Percentiles rank a stretch among this genome's conserved stretches.
Evolutionary conservation across 2,329 filamentous ascomycete genomes (phyloP).

Genomic region (Scedosporium boydii): DNA sequence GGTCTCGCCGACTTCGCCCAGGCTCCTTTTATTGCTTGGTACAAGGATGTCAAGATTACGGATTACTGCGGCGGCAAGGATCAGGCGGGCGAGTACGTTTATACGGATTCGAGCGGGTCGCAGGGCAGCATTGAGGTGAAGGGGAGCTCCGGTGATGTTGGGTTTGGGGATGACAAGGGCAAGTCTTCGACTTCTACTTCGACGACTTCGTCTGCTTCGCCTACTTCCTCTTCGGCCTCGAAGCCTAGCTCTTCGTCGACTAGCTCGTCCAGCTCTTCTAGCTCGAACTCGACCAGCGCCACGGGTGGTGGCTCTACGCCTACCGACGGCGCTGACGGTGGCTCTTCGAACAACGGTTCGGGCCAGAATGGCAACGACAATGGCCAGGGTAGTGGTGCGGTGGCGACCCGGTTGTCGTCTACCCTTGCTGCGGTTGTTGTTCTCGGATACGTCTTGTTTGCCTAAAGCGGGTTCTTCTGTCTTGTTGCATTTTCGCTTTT

Average conservation of each 20-base stretch:
- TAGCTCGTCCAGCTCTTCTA: background rate
- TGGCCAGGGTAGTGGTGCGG: background rate
- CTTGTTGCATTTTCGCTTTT: background rate
- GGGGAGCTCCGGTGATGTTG: conserved; percentile 15
- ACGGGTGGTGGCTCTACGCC: background rate
- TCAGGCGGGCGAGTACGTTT: conserved; percentile 37
- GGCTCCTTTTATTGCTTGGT: conserved; percentile 45
- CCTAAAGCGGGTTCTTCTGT: background rate
- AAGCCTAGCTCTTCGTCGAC: background rate
- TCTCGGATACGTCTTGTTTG: conserved; percentile 4
- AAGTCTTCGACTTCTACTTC: conserved; percentile 8
- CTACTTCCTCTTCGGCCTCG: background rate
- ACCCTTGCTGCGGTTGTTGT: conserved; percentile 6
- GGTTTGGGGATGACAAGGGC: conserved; percentile 9
- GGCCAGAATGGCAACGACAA: background rate
- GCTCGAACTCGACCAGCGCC: background rate
- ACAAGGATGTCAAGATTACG: conserved; percentile 44
- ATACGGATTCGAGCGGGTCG: conserved; percentile 37
- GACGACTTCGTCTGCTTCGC: background rate
- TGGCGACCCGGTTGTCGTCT: conserved; percentile 2
- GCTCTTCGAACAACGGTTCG: conserved; percentile 3
- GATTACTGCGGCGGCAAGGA: conserved; percentile 43
- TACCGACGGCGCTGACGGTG: background rate
- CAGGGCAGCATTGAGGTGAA: conserved; percentile 43
- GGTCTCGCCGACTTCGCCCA: conserved; percentile 48